Evolutionary conservation across 2,329 filamentous ascomycete genomes (phyloP), one percentile per base, ranked within the genome.

Genomic region (Botrytis pseudocinerea): DNA sequence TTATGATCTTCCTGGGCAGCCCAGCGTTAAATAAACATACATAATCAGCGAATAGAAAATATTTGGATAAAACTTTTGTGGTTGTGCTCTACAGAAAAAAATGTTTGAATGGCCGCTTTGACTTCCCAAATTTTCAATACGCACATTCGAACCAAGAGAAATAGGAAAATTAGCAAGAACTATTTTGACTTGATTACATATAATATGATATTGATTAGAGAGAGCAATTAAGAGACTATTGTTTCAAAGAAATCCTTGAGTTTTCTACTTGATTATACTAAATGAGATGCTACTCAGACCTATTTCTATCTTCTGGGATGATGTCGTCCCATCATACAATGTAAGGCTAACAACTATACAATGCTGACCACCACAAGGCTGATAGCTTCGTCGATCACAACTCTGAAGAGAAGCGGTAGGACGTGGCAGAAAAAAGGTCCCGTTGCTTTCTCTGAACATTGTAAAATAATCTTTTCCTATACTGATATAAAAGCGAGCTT

Each of bases 371-470:
- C 8, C 38, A 38, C 63, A 51, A 51, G 63, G 63, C 46, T 66
- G 35, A 66, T 40, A 4, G 16, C 42, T 64, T 28, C 40, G 18
- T 20, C 40, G n/a, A 32, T 44, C 25, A 32, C 44, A 32, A 32
- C 25, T 32, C 22, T n/a, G n/a, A 44, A 32, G n/a, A 7, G 54
- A n/a, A 25, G 64, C 64, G 64, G 64, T 40, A n/a, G 9, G 16
- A 54, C 28, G 2, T 40, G 22, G 64, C 64, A 66, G 42, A 66
- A 66, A 63, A 66, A 54, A 66, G 64, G 40, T 40, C 46, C 44
- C 16, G 9, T 12, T n/a, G 25, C 14, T 20, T 14, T 28, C 38
- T 25, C 10, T 42, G 25, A 22, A 22, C 32, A 61, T 42, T 42
- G 22, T n/a, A 40, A 44, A 63, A 63, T 63, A 63, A 44, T 63